Evolutionary conservation across 257 asterid genomes (phyloP).

Genomic region (Lantana camara): DNA sequence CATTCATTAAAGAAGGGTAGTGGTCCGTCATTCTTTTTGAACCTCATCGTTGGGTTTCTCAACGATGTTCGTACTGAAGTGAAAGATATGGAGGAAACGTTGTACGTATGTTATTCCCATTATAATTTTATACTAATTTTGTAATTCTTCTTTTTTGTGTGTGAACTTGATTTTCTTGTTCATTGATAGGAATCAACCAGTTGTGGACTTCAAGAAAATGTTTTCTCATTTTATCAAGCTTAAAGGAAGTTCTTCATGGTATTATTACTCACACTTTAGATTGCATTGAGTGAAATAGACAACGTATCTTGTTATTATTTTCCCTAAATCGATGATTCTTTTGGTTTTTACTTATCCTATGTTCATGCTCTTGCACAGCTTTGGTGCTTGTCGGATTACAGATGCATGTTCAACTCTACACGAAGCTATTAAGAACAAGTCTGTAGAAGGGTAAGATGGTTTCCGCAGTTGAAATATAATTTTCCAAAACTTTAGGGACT

Average conservation of each 20-base stretch:
- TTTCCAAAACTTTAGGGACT: background rate
- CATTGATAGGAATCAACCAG: constrained; percentile 34
- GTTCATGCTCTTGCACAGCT: constrained; percentile 31
- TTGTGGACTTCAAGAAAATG: constrained; percentile 35
- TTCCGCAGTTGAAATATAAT: background rate
- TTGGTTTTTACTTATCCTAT: background rate
- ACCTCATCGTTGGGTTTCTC: constrained; percentile 35
- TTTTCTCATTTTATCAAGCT: constrained; percentile 40
- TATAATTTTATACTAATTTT: background rate
- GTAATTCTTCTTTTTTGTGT: background rate
- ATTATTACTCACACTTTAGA: constrained; percentile 1
- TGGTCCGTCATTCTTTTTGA: constrained; percentile 40
- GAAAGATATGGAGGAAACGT: constrained; percentile 17
- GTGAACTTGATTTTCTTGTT: constrained; percentile 6
- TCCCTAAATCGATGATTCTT: background rate
- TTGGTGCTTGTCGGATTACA: constrained; percentile 44
- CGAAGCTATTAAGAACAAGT: constrained; percentile 25
- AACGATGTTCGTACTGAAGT: constrained; percentile 22
- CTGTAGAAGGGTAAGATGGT: constrained; percentile 36
- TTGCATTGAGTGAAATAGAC: background rate
- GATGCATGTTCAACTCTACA: constrained; percentile 25
- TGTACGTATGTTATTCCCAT: constrained; percentile 44
- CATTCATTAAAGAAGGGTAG: constrained; percentile 38
- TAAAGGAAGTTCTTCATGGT: constrained; percentile 60
- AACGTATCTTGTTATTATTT: background rate